Percentiles rank a stretch among this genome's conserved stretches.
Evolutionary conservation across 2,329 filamentous ascomycete species (phyloP).

Genomic region (Fusarium torreyae): DNA sequence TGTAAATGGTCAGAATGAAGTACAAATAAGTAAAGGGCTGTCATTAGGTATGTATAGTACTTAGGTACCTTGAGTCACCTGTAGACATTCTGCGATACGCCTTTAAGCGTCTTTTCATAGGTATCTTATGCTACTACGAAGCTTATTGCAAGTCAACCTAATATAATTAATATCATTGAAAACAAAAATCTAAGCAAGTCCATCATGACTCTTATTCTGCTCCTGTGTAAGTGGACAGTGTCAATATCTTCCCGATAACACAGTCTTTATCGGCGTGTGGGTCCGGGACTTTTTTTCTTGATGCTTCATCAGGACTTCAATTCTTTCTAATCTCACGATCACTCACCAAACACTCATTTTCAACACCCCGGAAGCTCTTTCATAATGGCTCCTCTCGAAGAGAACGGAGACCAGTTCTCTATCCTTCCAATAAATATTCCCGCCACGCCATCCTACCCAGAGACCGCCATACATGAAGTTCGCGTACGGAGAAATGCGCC

Average conservation of each 20-base stretch:
- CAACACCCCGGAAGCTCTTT: neutral
- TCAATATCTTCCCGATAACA: neutral
- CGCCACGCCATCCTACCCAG: conserved; percentile 72
- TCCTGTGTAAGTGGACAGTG: conserved; percentile 32
- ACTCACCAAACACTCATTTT: neutral
- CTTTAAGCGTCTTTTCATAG: too few species aligned
- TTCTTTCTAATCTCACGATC: conserved; percentile 8
- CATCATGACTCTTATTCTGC: too few species aligned
- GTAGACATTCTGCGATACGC: too few species aligned
- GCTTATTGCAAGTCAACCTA: too few species aligned
- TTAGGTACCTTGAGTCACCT: too few species aligned
- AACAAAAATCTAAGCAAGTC: too few species aligned
- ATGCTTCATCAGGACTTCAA: conserved; percentile 16
- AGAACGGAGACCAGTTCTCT: conserved; percentile 70
- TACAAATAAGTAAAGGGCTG: too few species aligned
- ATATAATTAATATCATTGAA: too few species aligned
- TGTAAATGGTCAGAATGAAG: too few species aligned
- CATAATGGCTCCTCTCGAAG: conserved; percentile 51
- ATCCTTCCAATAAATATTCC: conserved; percentile 79
- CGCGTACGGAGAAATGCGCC: conserved; percentile 89
- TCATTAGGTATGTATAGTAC: too few species aligned
- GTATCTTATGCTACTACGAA: too few species aligned
- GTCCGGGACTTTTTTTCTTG: conserved; percentile 42
- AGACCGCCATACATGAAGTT: conserved; percentile 81
- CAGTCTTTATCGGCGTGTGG: conserved; percentile 34